A percentile compares a stretch with the other conserved stretches of the same genome.
These are phyloP conservation scores for Yamadazyma epiphylla DNA, from an alignment of 1,139 yeast genomes.

Conservation along the genomic window DNA sequence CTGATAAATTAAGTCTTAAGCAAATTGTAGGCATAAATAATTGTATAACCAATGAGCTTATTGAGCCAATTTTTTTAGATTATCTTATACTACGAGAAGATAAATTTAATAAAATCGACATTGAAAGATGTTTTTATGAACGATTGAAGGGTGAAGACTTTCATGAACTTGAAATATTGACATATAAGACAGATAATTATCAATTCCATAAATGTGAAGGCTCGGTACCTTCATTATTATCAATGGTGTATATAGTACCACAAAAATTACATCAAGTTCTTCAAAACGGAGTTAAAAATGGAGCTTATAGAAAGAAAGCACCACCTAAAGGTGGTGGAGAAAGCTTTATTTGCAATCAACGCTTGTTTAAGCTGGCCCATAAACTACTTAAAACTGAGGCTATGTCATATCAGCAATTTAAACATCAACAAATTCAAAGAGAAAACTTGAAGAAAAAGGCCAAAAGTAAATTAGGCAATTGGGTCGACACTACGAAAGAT, in stretches of 20 bases:
- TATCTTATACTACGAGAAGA: slow-evolving; percentile 51
- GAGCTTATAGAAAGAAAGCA: slow-evolving; percentile 41
- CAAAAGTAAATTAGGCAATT: slow-evolving; percentile 20
- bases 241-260: slow-evolving; percentile 30
- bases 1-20: slow-evolving; percentile 70
- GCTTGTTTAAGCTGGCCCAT: slow-evolving; percentile 14
- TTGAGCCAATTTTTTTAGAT: slow-evolving; percentile 40
- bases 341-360: slow-evolving; percentile 33
- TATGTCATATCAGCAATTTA: slow-evolving; percentile 25
- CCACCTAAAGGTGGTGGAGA: slow-evolving; percentile 47
- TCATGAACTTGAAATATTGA: slow-evolving; percentile 17
- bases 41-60: slow-evolving; percentile 43
- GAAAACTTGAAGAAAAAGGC: slow-evolving; percentile 20
- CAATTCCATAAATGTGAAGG: slow-evolving; percentile 20
- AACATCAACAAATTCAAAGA: slow-evolving; percentile 19
- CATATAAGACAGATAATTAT: slow-evolving; percentile 21
- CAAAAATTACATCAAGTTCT: slow-evolving; percentile 34
- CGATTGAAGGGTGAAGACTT: slow-evolving; percentile 21
- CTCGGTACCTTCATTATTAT: slow-evolving; percentile 30
- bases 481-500: slow-evolving; percentile 32
- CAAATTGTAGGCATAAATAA: slow-evolving; percentile 63
- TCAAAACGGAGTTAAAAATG: slow-evolving; percentile 53
- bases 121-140: slow-evolving; percentile 50
- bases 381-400: slow-evolving; percentile 1
- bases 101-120: slow-evolving; percentile 26